Base-by-base conservation (phyloP, 306 rosid species). In the Argentina anserina region DNA sequence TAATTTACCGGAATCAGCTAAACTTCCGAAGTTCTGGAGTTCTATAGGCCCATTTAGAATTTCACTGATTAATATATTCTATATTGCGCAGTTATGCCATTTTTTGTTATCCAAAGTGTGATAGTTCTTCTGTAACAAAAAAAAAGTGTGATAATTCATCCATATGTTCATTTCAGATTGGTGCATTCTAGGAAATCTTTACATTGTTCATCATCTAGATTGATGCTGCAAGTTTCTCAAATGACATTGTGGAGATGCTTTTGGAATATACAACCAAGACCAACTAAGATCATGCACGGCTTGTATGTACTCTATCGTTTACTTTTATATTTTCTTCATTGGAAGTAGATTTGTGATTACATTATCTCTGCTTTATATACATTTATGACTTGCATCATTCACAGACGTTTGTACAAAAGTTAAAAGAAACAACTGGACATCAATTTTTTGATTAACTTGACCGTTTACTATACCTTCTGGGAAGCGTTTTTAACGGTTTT, bases 161-260 rank as follows among this genome's bases (percentile, higher is more conserved):
- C n/a, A n/a, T n/a, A n/a, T n/a, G n/a, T n/a, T n/a, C n/a, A n/a
- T 42, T 3, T 42, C 15, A 12, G 46, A 14, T 36, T 41, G 15
- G 25, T 43, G 18, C 28, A 12, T 17, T 72, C 5, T 11, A 28
- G 20, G 25, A 39, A 29, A 58, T 28, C 1, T 28, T 28, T 0
- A n/a, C 11, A 39, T 39, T 39, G 10, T 39, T 39, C 64, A 78
- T 37, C 87, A 86, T 74, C 83, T 92, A 87, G 75, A 70, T 21
- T 1, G 88, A 90, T 59, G 85, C 90, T 71, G 77, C 82, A 21
- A 87, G 90, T 79, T 85, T 90, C 23, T 49, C 36, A 17, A 18
- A 71, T 52, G 50, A 55, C 42, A 55, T 55, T 37, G 62, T 37
- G 28, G 15, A 14, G 42, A 55, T 71, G 75, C 66, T 55, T 56